Evolutionary conservation across 495 filamentous ascomycete species (phyloP).

Genomic region (Chaetomium cochliodes): DNA sequence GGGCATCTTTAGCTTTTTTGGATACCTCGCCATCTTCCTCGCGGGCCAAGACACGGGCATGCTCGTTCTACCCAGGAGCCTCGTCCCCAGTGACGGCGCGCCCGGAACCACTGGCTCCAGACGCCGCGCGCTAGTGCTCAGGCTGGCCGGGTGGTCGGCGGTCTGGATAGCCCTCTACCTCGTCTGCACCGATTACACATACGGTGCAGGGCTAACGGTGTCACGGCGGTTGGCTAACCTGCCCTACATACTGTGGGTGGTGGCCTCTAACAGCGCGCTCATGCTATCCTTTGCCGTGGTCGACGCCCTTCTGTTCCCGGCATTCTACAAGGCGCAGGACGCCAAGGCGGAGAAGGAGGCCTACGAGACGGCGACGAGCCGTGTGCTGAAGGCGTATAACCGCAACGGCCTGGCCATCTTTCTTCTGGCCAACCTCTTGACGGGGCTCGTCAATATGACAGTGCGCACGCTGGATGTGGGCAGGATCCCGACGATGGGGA

Average conservation of each 20-base stretch:
- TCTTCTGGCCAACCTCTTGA: constrained; percentile 82
- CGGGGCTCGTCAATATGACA: constrained; percentile 83
- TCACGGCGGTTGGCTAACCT: constrained; percentile 90
- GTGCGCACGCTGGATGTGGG: constrained; percentile 73
- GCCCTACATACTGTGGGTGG: constrained; percentile 89
- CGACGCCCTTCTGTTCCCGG: constrained; percentile 75
- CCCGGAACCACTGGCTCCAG: constrained; percentile 34
- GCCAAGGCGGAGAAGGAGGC: constrained; percentile 55
- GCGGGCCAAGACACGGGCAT: constrained; percentile 81
- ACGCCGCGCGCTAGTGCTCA: constrained; percentile 57
- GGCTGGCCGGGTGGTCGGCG: constrained; percentile 57
- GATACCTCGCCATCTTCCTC: constrained; percentile 93
- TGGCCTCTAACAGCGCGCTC: constrained; percentile 80
- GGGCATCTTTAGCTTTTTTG: constrained; percentile 87
- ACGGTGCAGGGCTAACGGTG: constrained; percentile 69
- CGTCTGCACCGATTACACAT: constrained; percentile 61
- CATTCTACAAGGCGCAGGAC: constrained; percentile 57
- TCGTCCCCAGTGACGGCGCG: constrained; percentile 35
- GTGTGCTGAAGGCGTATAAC: constrained; percentile 78
- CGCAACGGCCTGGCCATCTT: constrained; percentile 85
- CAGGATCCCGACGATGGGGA: constrained; percentile 61
- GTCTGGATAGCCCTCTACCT: constrained; percentile 69
- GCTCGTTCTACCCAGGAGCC: constrained; percentile 66
- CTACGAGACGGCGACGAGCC: constrained; percentile 68
- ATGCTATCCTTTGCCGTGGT: constrained; percentile 72